Evolutionary conservation across 176 grass and related monocot species (phyloP).

Genomic region (Dendrocalamus sinicus): DNA sequence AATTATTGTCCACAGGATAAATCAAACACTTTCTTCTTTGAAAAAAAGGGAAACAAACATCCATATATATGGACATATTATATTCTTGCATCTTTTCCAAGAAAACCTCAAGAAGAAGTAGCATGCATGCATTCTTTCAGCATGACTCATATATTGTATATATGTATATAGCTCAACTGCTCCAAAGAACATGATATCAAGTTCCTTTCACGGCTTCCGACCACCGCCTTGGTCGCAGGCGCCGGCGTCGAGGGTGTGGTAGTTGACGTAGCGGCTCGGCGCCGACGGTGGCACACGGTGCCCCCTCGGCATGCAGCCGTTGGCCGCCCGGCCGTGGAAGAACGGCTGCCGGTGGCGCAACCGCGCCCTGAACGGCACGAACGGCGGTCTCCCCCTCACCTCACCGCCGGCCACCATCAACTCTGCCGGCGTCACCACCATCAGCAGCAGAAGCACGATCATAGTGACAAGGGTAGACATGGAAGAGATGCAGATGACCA

Average conservation of each 20-base stretch:
- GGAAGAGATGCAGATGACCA: background rate
- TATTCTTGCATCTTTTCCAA: background rate
- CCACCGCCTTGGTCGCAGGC: constrained; percentile 36
- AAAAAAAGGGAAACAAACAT: background rate
- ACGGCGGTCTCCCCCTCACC: background rate
- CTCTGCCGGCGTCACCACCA: background rate
- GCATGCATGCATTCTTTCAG: background rate
- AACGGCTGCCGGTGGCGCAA: constrained; percentile 20
- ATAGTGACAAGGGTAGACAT: constrained; percentile 35
- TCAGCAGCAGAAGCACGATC: constrained; percentile 38
- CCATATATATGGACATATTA: background rate
- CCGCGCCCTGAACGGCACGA: constrained; percentile 28
- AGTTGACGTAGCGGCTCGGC: constrained; percentile 84
- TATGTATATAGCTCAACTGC: background rate
- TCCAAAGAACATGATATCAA: background rate
- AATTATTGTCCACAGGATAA: background rate
- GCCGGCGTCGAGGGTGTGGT: constrained; percentile 68
- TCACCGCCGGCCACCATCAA: background rate
- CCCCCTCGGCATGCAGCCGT: constrained; percentile 77
- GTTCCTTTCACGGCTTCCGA: constrained; percentile 36
- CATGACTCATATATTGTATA: background rate
- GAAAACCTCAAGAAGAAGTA: background rate
- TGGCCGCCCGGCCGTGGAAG: constrained; percentile 42
- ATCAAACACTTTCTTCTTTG: background rate
- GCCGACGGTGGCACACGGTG: constrained; percentile 66